Conservation (phyloP, 2,329 filamentous ascomycete genomes). For the Pseudocercospora eumusae region DNA sequence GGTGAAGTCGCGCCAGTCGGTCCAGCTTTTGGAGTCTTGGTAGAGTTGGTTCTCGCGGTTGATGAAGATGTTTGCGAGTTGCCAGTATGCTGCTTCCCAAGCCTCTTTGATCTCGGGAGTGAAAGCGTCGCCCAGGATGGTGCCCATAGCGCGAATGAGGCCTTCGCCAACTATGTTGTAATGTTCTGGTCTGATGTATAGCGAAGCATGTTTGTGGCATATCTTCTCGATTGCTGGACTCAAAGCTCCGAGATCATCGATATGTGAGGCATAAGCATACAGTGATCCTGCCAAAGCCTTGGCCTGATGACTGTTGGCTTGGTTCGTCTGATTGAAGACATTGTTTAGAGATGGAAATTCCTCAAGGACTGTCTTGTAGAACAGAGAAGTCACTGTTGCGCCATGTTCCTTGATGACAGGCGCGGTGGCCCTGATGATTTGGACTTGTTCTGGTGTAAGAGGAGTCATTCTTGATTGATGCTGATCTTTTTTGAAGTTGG, state of each 20-base stretch:
- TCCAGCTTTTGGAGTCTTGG: conserved; percentile 62
- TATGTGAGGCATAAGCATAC: conserved; percentile 70
- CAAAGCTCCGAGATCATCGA: conserved; percentile 66
- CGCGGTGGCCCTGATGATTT: conserved; percentile 69
- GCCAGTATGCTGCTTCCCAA: conserved; percentile 71
- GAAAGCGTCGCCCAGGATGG: conserved; percentile 67
- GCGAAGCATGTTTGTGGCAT: conserved; percentile 72
- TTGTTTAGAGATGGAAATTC: conserved; percentile 67
- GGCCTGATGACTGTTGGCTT: conserved; percentile 67
- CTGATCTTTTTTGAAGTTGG: background rate
- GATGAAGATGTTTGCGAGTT: conserved; percentile 73
- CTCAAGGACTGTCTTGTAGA: conserved; percentile 69
- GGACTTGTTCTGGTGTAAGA: conserved; percentile 63
- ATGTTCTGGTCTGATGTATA: conserved; percentile 68
- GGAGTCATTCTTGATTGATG: conserved; percentile 36
- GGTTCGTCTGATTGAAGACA: conserved; percentile 71
- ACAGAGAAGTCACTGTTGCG: conserved; percentile 66
- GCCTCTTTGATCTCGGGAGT: conserved; percentile 65
- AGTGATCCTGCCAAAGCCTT: conserved; percentile 69
- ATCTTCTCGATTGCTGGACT: conserved; percentile 64
- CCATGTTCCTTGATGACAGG: conserved; percentile 69
- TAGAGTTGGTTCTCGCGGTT: conserved; percentile 65
- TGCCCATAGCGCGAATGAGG: conserved; percentile 66
- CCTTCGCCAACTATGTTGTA: conserved; percentile 71
- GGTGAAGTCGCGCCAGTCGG: conserved; percentile 66